Base-by-base conservation (phyloP, 1,139 yeast species). In the Debaryomyces robertsiae region DNA sequence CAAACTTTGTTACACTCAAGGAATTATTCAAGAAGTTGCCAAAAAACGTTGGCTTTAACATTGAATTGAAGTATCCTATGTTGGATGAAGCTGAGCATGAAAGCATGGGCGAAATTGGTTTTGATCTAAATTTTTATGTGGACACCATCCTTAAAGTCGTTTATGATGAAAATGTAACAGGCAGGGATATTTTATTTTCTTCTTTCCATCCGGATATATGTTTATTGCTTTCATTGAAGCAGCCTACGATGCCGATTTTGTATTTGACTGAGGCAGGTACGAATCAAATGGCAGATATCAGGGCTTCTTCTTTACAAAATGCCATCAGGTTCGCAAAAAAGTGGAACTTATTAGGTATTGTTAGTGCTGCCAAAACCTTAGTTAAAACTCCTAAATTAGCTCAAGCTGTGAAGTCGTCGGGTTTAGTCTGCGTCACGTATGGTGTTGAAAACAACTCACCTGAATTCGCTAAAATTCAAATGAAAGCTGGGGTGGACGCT, bases 121-220 rank as follows among this genome's bases (percentile, higher is more conserved):
- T 86, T 44, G 97, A 91, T 53, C 72, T 90, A 67, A 93, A 93
- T 60, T 77, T 77, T 52, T 93, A 93, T 80, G 86, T 89, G 27
- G 96, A 86, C 56, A 84, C 95, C 0, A 89, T 93, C 18, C 73
- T 93, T 52, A 75, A 85, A 53, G 76, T 77, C 27, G 94, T 93
- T 9, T 91, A 85, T 58, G 95, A 89, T 47, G 75, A 69, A 45
- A 76, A 87, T 59, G 79, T 81, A 7, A 71, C 79, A 27, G 94
- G 90, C 9, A 75, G 98, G 50, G 96, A 93, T 60, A 79, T 93
- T 38, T 84, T 93, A 15, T 88, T 93, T 55, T 88, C 96, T 3
- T 86, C 96, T 3, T 93, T 93, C 73, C 96, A 93, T 57, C 98
- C 98, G 0, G 98, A 93, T 59, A 77, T 90, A 27, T 93, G 98